phyloP scores from a whole-genome alignment of 2,329 filamentous ascomycete species.

The Alternaria postmessia region DNA sequence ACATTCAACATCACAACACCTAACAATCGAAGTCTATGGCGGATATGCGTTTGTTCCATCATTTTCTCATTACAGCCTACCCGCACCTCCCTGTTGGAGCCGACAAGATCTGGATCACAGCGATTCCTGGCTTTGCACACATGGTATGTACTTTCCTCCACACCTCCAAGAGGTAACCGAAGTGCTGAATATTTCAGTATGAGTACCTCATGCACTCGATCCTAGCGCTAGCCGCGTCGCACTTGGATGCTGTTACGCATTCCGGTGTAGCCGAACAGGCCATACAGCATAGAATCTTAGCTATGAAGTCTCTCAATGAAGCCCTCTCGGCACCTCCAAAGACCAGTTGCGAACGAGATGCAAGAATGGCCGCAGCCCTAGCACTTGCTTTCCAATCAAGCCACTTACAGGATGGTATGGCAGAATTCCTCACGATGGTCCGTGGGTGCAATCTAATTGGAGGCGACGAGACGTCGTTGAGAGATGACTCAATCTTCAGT shows the following conservation, averaged over 20 bases:
- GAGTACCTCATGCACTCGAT: constrained; percentile 76
- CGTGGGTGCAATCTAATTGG: constrained; percentile 49
- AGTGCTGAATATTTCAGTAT: constrained; percentile 54
- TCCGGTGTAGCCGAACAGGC: constrained; percentile 64
- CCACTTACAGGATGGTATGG: constrained; percentile 48
- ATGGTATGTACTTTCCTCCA: constrained; percentile 57
- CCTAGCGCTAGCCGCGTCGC: constrained; percentile 71
- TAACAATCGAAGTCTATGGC: constrained; percentile 50
- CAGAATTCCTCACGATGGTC: constrained; percentile 50
- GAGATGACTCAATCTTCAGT: constrained; percentile 40
- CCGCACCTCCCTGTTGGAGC: constrained; percentile 72
- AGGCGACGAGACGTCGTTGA: constrained; percentile 29
- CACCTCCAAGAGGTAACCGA: no score
- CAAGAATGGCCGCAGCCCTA: constrained; percentile 48
- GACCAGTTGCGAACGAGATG: constrained; percentile 44
- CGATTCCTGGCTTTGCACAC: constrained; percentile 72
- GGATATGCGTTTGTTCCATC: constrained; percentile 75
- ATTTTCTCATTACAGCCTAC: constrained; percentile 69
- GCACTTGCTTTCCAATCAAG: constrained; percentile 51
- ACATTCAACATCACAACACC: constrained; percentile 8
- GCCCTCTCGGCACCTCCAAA: constrained; percentile 47
- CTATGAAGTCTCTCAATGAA: constrained; percentile 61
- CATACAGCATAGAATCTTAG: constrained; percentile 70
- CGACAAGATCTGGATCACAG: constrained; percentile 71
- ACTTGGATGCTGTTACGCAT: constrained; percentile 62